Evolutionary conservation across 768 basidiomycete genomes (phyloP), one percentile per base, ranked within the genome.

Genomic region (Lenzites betulinus): DNA sequence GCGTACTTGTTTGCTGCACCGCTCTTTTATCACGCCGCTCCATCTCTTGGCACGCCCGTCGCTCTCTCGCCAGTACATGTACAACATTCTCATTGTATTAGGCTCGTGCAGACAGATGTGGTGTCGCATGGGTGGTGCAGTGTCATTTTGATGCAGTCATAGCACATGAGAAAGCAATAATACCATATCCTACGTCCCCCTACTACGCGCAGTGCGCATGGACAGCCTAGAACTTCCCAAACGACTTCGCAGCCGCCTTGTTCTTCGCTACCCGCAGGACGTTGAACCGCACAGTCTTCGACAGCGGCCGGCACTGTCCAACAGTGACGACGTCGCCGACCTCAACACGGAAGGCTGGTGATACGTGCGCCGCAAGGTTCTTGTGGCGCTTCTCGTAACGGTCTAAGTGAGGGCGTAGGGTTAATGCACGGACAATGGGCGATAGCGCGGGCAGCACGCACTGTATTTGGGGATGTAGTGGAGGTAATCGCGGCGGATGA

Each of bases 211-310:
- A 20, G 51, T 58, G 58, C 53, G 51, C 49, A 26, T 51, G 20
- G 64, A 22, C 51, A 58, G 59, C 66, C 78, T 76, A 94, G 82
- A 98, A 98, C 87, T 98, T 98, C 79, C 86, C 85, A 81, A 98
- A 98, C 52, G 90, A 81, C 83, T 96, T 97, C 60, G 86, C 77
- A 35, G 93, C 74, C 12, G 93, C 93, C 86, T 95, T 95, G 87
- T 79, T 95, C 87, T 90, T 93, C 66, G 87, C 75, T 76, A 99
- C 96, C 71, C 95, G 90, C 74, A 98, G 78, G 60, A 99, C 97
- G 79, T 99, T 99, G 89, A 99, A 99, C 51, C 97, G 92, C 71
- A 98, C 93, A 35, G 96, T 98, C 80, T 99, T 99, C 63, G 97
- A 98, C 71, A 98, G 79, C 69, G 97, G 97, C 74, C 97, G 90